A percentile compares a stretch with the other conserved stretches of the same genome.
These are phyloP conservation scores for Exophiala phaeomuriformis DNA, from an alignment of 2,329 filamentous ascomycete species.

Conservation along the genomic window DNA sequence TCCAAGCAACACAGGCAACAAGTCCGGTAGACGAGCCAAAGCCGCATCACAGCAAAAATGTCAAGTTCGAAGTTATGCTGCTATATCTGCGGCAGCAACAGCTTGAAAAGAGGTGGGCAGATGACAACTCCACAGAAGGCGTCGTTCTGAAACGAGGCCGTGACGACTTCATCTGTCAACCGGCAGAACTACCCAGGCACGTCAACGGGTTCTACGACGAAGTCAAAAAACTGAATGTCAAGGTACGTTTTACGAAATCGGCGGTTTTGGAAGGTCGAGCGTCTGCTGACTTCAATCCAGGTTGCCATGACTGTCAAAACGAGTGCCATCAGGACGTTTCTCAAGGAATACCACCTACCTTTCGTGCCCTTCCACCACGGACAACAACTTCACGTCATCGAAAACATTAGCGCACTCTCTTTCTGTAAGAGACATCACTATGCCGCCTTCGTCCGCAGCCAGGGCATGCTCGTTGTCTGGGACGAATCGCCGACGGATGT, in stretches of 20 bases:
- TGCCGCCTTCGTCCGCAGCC: conserved; percentile 54
- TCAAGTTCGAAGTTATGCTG: conserved; percentile 12
- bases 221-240: conserved; percentile 47
- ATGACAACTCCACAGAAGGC: conserved; percentile 45
- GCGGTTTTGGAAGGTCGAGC: not conserved
- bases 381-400: conserved; percentile 56
- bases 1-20: not conserved
- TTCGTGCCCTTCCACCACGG: conserved; percentile 55
- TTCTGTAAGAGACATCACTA: conserved; percentile 58
- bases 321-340: conserved; percentile 54
- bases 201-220: conserved; percentile 46
- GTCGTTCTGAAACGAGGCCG: conserved; percentile 49
- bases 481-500: conserved; percentile 54
- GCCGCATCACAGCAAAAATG: not conserved
- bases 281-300: conserved; percentile 31
- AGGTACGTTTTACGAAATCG: conserved; percentile 35
- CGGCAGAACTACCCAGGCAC: conserved; percentile 39
- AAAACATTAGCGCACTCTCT: conserved; percentile 50
- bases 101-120: conserved; percentile 48
- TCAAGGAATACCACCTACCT: conserved; percentile 44
- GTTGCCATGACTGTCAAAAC: conserved; percentile 63
- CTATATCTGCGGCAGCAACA: conserved; percentile 51
- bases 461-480: conserved; percentile 53
- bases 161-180: conserved; percentile 46
- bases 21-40: not conserved